Base-by-base conservation (phyloP, 352 stramenopile species). In the Phytophthora ramorum region DNA sequence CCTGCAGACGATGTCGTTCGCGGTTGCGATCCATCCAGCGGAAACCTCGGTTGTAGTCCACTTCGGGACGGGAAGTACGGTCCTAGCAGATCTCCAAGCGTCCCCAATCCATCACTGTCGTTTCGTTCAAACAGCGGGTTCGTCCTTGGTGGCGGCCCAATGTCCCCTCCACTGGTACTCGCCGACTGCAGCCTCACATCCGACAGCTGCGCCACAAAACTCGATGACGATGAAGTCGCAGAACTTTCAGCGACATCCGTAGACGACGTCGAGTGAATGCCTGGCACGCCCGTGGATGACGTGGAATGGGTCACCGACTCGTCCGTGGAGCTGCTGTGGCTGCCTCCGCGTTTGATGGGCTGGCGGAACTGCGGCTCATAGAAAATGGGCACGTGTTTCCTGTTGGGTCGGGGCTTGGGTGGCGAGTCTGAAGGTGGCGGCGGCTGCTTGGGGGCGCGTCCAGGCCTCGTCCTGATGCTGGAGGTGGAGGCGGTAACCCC, bases 371-470 rank as follows among this genome's bases (percentile, higher is more conserved):
- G 67, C 12, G 71, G 58, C 48, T 92, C 79, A 69, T 93, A 93
- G 67, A 93, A 93, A 37, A 93, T 90, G 3, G 85, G 85, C 24
- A 93, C 83, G 63, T 93, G 85, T 66, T 93, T 93, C 57, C 85
- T 73, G 46, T 93, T 93, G n/a, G 85, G 78, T 43, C 85, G 76
- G 2, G 85, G 85, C 66, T 90, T 92, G 10, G 85, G 85, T 4
- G 85, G 85, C 14, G 85, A 92, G 8, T 73, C 63, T 2, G 70
- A 24, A 1, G 52, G 50, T 7, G 60, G 46, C 13, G 61, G 35
- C 4, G 59, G 49, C 44, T 49, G 48, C 35, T 47, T 60, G 9
- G 57, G 52, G 17, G 37, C 24, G 40, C 63, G 58, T 35, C 60
- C 55, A 22, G 30, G 56, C 17, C 19, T 67, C 10, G 55, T 58